Base-by-base conservation (phyloP, 2,329 filamentous ascomycete species). In the Stenocarpella maydis region DNA sequence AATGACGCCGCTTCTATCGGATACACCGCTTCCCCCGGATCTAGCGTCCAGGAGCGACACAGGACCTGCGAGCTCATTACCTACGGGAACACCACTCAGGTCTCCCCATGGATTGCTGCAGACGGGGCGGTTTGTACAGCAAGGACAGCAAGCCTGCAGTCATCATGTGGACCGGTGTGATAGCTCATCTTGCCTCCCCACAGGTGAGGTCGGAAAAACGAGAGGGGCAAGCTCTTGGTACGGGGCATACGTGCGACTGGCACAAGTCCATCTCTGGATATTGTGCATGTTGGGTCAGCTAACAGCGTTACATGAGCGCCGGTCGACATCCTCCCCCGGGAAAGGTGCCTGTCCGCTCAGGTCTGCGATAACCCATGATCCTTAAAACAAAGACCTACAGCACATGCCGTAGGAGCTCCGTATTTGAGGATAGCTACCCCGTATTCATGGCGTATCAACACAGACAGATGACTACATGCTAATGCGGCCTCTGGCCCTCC, bases 11-110 rank as follows among this genome's bases (percentile, higher is more conserved):
- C 39, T 39, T 45, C 58, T 54, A 47, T 41, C n/a, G 31, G 15
- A 21, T n/a, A n/a, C n/a, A n/a, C n/a, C n/a, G n/a, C n/a, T n/a
- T n/a, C n/a, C n/a, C n/a, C n/a, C n/a, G n/a, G n/a, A 17, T 17
- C 12, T 17, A 2, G 17, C 45, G 21, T 6, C 24, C 17, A 14
- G n/a, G 31, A 55, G 52, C 52, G 49, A 54, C 31, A 69, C 61
- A 45, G 24, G 45, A n/a, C 37, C 34, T 66, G 61, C 61, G 55
- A n/a, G 67, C 24, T 66, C 67, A 26, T 60, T 34, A 53, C 52
- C 52, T 34, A 53, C 52, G 34, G 24, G 37, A 7, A 24, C 19
- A 2, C 61, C 49, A 65, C 17, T 60, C 14, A 60, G 4, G 34
- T 26, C 21, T 41, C 17, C 47, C 24, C 41, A 43, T 26, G 39